Evolutionary conservation across 2,329 filamentous ascomycete species (phyloP).

Genomic region (Acrocalymma vagum): DNA sequence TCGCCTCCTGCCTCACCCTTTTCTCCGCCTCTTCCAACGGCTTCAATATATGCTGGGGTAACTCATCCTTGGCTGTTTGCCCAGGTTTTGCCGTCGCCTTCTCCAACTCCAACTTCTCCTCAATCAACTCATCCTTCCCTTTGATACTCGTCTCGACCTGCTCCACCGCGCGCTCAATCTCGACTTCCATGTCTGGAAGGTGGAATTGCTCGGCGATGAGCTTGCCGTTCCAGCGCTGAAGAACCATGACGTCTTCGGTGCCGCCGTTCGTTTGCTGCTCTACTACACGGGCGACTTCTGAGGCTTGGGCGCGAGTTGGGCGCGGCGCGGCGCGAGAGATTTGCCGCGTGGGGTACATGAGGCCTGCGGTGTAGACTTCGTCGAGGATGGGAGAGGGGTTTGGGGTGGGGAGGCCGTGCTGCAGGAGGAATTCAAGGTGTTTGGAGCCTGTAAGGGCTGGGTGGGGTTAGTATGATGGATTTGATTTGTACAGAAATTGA

Average conservation of each 20-base stretch:
- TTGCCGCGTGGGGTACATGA: conserved; percentile 53
- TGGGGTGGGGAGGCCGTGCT: conserved; percentile 74
- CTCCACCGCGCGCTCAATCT: conserved; percentile 62
- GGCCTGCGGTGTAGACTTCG: conserved; percentile 70
- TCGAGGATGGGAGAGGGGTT: conserved; percentile 76
- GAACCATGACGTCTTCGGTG: conserved; percentile 57
- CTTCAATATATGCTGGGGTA: conserved; percentile 36
- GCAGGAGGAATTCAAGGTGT: conserved; percentile 82
- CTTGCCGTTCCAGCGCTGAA: conserved; percentile 60
- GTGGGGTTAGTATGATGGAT: not conserved
- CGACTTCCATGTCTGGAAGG: conserved; percentile 61
- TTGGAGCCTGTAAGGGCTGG: conserved; percentile 80
- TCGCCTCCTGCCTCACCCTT: conserved; percentile 12
- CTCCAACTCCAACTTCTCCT: conserved; percentile 49
- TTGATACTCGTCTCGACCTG: conserved; percentile 58
- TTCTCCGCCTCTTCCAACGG: conserved; percentile 34
- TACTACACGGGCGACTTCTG: conserved; percentile 48
- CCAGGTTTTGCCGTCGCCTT: conserved; percentile 36
- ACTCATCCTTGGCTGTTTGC: conserved; percentile 35
- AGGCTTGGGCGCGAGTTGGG: conserved; percentile 48
- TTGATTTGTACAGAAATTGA: not conserved
- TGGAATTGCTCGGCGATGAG: conserved; percentile 59
- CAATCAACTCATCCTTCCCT: conserved; percentile 42
- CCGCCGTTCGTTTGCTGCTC: conserved; percentile 51
- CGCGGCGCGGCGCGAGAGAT: conserved; percentile 48